Conservation (phyloP, 768 basidiomycete genomes). For the Xerocomellus amylosporus region DNA sequence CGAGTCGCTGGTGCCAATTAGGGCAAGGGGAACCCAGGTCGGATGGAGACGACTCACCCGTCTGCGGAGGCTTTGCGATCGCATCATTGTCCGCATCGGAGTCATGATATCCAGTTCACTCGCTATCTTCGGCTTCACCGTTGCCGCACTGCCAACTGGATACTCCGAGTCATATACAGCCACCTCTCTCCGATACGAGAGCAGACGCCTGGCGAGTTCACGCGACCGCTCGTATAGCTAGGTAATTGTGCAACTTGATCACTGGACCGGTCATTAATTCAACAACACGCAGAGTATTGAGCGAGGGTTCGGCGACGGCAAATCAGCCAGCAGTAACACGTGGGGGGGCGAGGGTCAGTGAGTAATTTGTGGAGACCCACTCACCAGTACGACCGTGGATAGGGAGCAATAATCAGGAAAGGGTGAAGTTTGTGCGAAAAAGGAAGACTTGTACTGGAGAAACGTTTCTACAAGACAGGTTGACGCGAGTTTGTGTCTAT, state of each 20-base stretch:
- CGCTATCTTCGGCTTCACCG: background rate
- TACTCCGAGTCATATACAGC: constrained; percentile 21
- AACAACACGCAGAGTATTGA: too few relatives aligned
- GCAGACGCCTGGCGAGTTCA: constrained; percentile 53
- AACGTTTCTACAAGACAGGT: background rate
- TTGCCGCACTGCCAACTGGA: constrained; percentile 21
- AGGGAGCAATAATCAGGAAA: too few relatives aligned
- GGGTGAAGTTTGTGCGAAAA: too few relatives aligned
- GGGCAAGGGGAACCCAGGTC: background rate
- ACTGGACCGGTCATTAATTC: too few relatives aligned
- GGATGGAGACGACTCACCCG: background rate
- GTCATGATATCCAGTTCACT: background rate
- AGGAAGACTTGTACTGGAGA: background rate
- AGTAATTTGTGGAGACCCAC: too few relatives aligned
- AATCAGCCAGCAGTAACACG: too few relatives aligned
- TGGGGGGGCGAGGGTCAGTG: too few relatives aligned
- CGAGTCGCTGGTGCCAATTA: too few relatives aligned
- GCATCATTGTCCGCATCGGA: background rate
- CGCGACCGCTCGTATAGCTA: constrained; percentile 46
- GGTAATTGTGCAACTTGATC: too few relatives aligned
- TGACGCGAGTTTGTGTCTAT: too few relatives aligned
- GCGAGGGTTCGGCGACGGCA: too few relatives aligned
- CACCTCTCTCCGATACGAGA: constrained; percentile 14
- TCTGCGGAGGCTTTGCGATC: background rate
- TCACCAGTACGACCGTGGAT: too few relatives aligned